Evolutionary conservation across 768 basidiomycete genomes (phyloP).

Genomic region (Suillus clintonianus): DNA sequence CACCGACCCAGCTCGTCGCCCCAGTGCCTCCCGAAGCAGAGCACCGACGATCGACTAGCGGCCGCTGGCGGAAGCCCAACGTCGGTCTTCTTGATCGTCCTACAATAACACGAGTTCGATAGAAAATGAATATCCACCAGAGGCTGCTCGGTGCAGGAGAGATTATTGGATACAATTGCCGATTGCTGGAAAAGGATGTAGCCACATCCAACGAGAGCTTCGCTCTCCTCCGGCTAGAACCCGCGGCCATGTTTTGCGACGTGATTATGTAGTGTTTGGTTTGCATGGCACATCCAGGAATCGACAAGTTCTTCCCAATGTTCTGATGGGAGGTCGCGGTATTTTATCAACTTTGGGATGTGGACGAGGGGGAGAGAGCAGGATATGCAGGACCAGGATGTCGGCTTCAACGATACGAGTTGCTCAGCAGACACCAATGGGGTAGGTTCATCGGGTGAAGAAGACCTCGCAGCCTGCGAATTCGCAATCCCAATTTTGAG

Average conservation of each 20-base stretch:
- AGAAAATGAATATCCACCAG: conserved; percentile 54
- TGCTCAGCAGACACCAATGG: conserved; percentile 74
- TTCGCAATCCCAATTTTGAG: conserved; percentile 56
- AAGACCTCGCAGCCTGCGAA: conserved; percentile 13
- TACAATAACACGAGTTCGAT: conserved; percentile 10
- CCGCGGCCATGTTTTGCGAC: conserved; percentile 61
- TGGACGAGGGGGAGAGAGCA: conserved; percentile 76
- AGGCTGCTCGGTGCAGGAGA: conserved; percentile 29
- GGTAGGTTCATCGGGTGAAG: conserved; percentile 31
- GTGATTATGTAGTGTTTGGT: conserved; percentile 79
- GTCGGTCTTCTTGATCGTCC: conserved; percentile 95
- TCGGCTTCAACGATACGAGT: conserved; percentile 54
- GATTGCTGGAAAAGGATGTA: conserved; percentile 66
- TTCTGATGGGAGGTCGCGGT: conserved; percentile 90
- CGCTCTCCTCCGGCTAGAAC: conserved; percentile 74
- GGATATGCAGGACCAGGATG: conserved; percentile 73
- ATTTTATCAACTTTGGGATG: conserved; percentile 48
- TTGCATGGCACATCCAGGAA: conserved; percentile 97
- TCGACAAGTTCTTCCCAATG: conserved; percentile 98
- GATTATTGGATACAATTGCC: background rate
- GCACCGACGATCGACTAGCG: conserved; percentile 29
- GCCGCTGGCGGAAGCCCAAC: conserved; percentile 72
- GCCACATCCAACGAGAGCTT: conserved; percentile 87
- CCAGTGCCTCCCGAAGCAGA: conserved; percentile 29
- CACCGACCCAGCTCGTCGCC: conserved; percentile 56